A percentile compares a stretch with the other conserved stretches of the same genome.
Conservation (phyloP, 768 basidiomycete species). For the Suillus subalutaceus region DNA sequence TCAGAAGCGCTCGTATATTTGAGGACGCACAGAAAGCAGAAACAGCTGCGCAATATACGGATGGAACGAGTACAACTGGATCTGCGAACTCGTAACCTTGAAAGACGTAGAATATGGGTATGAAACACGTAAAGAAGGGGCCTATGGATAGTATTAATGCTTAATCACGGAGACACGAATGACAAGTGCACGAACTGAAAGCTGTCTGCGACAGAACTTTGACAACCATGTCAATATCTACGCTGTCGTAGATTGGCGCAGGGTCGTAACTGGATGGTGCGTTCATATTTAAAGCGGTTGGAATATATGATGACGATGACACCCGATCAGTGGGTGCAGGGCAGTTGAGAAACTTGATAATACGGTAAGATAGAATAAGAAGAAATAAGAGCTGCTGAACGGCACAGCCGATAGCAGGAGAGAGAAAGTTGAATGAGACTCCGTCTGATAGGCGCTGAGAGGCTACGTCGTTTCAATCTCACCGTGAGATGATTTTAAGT, state of each 20-base stretch:
- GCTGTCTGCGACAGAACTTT: constrained; percentile 79
- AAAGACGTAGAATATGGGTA: constrained; percentile 79
- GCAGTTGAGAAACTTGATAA: neutral
- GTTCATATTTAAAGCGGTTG: constrained; percentile 18
- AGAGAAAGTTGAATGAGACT: neutral
- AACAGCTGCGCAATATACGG: constrained; percentile 59
- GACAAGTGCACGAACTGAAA: constrained; percentile 62
- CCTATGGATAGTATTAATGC: constrained; percentile 43
- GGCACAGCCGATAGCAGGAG: neutral
- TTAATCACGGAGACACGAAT: neutral
- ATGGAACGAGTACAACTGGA: constrained; percentile 52
- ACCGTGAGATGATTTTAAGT: neutral
- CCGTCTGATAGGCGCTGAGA: neutral
- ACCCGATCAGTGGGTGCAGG: neutral
- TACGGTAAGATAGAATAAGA: neutral
- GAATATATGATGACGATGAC: neutral
- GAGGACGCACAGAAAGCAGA: constrained; percentile 66
- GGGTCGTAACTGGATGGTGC: constrained; percentile 33
- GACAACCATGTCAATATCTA: constrained; percentile 78
- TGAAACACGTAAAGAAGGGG: constrained; percentile 81
- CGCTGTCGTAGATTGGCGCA: constrained; percentile 62
- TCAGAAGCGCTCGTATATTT: neutral
- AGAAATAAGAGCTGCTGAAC: neutral
- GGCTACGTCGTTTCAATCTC: neutral
- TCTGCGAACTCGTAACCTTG: constrained; percentile 60